Evolutionary conservation across 192 early-diverging fungal genomes (phyloP).

Genomic region (Phycomyces blakesleeanus): DNA sequence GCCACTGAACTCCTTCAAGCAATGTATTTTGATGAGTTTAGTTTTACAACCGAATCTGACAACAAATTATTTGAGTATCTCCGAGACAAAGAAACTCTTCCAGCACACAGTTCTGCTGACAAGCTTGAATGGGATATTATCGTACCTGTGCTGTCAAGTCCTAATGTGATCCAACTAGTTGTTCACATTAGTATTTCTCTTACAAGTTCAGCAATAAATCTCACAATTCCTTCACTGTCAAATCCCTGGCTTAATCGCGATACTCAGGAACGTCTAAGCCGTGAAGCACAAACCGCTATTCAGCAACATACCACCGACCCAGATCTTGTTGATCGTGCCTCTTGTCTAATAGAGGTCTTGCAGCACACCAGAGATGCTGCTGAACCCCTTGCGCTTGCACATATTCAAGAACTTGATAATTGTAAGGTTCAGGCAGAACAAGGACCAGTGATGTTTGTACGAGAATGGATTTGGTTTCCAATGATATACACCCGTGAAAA

Average conservation of each 20-base stretch:
- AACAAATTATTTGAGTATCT: neutral
- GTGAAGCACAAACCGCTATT: neutral
- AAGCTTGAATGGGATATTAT: slow-evolving; percentile 9
- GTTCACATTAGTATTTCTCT: neutral
- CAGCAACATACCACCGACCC: neutral
- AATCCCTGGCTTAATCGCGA: slow-evolving; percentile 8
- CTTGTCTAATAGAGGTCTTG: slow-evolving; percentile 1
- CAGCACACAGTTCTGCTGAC: neutral
- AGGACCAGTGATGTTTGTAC: slow-evolving; percentile 10
- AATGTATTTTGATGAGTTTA: slow-evolving; percentile 26
- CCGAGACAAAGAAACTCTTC: neutral
- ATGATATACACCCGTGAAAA: slow-evolving; percentile 31
- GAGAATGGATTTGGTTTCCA: slow-evolving; percentile 31
- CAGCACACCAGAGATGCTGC: neutral
- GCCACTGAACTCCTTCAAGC: slow-evolving; percentile 17
- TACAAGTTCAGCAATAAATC: neutral
- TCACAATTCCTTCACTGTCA: neutral
- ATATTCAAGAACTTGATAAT: neutral
- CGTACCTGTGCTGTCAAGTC: neutral
- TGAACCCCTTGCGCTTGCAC: neutral
- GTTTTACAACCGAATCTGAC: slow-evolving; percentile 7
- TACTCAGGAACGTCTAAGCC: neutral
- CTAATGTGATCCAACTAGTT: neutral
- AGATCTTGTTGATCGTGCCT: neutral
- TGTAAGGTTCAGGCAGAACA: neutral